Evolutionary conservation across 2,329 filamentous ascomycete species (phyloP).

Genomic region (Neofusicoccum kwambonambiense): DNA sequence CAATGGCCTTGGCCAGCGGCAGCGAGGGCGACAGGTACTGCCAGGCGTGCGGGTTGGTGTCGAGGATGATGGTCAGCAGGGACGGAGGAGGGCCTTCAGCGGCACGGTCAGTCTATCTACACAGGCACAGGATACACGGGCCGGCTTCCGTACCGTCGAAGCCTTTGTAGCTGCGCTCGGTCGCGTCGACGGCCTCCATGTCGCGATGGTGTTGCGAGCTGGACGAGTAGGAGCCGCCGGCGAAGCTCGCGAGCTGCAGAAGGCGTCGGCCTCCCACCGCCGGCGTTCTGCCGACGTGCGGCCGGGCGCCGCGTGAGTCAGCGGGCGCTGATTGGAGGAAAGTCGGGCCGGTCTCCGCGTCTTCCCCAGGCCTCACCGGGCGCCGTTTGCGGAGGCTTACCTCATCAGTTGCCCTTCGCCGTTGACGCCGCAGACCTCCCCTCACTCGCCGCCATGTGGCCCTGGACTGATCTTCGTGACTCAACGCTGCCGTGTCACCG

Average conservation of each 20-base stretch:
- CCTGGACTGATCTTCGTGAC: not conserved
- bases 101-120: not conserved
- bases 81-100: slow-evolving; percentile 64
- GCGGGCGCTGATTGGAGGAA: not conserved
- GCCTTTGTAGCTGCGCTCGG: slow-evolving; percentile 43
- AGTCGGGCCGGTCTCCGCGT: not conserved
- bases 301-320: not conserved
- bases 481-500: not conserved
- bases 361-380: not conserved
- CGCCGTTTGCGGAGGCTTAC: not conserved
- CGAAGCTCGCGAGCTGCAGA: not conserved
- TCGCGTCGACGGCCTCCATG: slow-evolving; percentile 67
- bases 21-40: slow-evolving; percentile 71
- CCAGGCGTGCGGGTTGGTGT: slow-evolving; percentile 97
- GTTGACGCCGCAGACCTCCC: not conserved
- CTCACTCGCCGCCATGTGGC: not conserved
- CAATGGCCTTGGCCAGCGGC: slow-evolving; percentile 78
- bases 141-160: slow-evolving; percentile 30
- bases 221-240: not conserved
- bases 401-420: not conserved
- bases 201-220: slow-evolving; percentile 16
- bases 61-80: slow-evolving; percentile 84
- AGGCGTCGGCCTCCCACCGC: not conserved
- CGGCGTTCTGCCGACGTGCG: not conserved
- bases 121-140: slow-evolving; percentile 14